Evolutionary conservation across 2,329 filamentous ascomycete species (phyloP), one percentile per base, ranked within the genome.

Genomic region (Lanzia echinophila): DNA sequence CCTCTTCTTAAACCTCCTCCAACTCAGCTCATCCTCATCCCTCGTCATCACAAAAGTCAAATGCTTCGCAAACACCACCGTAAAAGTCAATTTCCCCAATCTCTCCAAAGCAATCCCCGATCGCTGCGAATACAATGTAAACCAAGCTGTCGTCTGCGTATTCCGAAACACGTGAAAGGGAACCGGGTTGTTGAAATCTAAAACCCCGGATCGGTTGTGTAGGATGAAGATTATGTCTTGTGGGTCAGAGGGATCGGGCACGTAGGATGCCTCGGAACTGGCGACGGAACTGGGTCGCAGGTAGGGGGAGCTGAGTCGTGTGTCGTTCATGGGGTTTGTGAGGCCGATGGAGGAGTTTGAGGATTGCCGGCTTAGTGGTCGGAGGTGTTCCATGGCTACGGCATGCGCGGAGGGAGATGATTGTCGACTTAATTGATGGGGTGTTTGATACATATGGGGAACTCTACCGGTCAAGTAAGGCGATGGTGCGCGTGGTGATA

Each of bases 1-100:
- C 32, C 44, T 47, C 28, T 47, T 47, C 44, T 47, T 47, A n/a
- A 47, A 34, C 28, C 28, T 8, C 33, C 44, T 47, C 28, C 28
- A 47, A 5, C 28, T 19, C 44, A 12, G 10, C 6, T 47, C 44
- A 8, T 32, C 32, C 15, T 33, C 44, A 34, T 47, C 28, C 17
- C 32, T 47, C 10, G n/a, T 19, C 32, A 47, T 34, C 13, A 17
- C 15, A 24, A 47, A 47, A 3, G 28, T 34, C n/a, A 47, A 34
- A 34, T 34, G 24, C n/a, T 34, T 47, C 5, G 44, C 44, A 47
- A 47, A 47, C 28, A 34, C 32, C 8, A 47, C n/a, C n/a, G 32
- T 47, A 19, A 47, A 47, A 17, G 44, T 47, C 17, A 47, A 15
- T 47, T 47, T 47, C 20, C 17, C 28, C 8, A 47, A 34, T 1